Base-by-base conservation (phyloP, 2,329 filamentous ascomycete genomes). In the Tympanopsis confertula region DNA sequence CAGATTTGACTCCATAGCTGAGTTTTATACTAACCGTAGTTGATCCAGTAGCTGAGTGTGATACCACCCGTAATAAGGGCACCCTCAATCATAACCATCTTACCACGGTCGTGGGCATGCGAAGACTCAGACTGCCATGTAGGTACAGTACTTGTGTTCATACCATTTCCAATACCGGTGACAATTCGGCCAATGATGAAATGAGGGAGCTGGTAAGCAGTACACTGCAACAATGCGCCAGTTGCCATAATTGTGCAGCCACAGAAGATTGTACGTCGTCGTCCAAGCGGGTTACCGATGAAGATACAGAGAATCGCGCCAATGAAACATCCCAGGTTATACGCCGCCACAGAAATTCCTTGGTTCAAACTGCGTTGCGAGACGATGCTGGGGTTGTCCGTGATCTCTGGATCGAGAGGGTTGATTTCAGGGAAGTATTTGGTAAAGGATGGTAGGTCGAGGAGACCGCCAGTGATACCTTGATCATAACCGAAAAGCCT, bases 401-500 rank as follows among this genome's bases (percentile, higher is more conserved):
- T n/a, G n/a, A n/a, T n/a, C n/a, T n/a, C n/a, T n/a, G n/a, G n/a
- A n/a, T n/a, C n/a, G n/a, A n/a, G n/a, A n/a, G n/a, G n/a, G n/a
- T n/a, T n/a, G n/a, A n/a, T n/a, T n/a, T n/a, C n/a, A n/a, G n/a
- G n/a, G n/a, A n/a, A n/a, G n/a, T n/a, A n/a, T n/a, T n/a, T n/a
- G n/a, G n/a, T n/a, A n/a, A n/a, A n/a, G n/a, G n/a, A n/a, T n/a
- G n/a, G n/a, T n/a, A n/a, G n/a, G 2, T 41, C 30, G 7, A 49
- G 40, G 15, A 52, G 28, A 14, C 48, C 49, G 14, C 48, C 47
- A 22, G 49, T 48, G 3, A 50, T 41, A 17, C 48, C 48, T 19
- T 52, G 47, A 19, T 51, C 49, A 39, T 52, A 52, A 7, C 50
- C 50, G 26, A 51, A 51, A 12, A 52, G 42, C 14, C 47, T 14